A percentile compares a stretch with the other conserved stretches of the same genome.
phyloP scores from a whole-genome alignment of 805 yeast species.

The Saccharomycopsis selenospora region DNA sequence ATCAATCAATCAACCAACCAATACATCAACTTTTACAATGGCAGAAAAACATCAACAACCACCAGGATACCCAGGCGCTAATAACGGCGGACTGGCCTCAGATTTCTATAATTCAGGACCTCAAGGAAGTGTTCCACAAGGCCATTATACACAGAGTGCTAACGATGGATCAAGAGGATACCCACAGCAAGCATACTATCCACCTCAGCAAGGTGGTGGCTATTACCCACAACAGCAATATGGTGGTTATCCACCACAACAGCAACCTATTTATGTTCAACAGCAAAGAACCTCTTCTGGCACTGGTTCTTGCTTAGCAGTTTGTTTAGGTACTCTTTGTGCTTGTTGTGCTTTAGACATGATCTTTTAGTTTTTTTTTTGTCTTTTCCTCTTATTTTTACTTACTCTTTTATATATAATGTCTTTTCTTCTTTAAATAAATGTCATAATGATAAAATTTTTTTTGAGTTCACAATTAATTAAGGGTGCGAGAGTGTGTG shows the following conservation, averaged over 20 bases:
- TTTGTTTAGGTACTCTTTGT: slow-evolving; percentile 1
- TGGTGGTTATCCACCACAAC: neutral
- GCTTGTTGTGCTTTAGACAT: slow-evolving; percentile 2
- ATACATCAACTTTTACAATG: too few species aligned
- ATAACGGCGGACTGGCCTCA: neutral
- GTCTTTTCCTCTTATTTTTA: too few species aligned
- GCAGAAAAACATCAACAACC: neutral
- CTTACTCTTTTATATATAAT: too few species aligned
- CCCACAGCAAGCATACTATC: neutral
- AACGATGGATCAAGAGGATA: neutral
- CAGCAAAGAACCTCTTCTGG: neutral
- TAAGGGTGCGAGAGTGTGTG: too few species aligned
- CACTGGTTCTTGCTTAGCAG: neutral
- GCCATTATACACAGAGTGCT: neutral
- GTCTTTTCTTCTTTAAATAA: too few species aligned
- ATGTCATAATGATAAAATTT: too few species aligned
- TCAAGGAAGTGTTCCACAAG: neutral
- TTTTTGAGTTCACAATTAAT: too few species aligned
- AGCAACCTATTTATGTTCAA: neutral
- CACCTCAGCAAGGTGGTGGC: neutral
- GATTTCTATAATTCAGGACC: neutral
- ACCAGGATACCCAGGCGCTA: neutral
- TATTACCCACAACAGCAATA: neutral
- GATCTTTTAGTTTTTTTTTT: neutral
- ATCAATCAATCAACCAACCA: too few species aligned